Base-by-base conservation (phyloP, 345 rosid genomes). In the Salix purpurea region DNA sequence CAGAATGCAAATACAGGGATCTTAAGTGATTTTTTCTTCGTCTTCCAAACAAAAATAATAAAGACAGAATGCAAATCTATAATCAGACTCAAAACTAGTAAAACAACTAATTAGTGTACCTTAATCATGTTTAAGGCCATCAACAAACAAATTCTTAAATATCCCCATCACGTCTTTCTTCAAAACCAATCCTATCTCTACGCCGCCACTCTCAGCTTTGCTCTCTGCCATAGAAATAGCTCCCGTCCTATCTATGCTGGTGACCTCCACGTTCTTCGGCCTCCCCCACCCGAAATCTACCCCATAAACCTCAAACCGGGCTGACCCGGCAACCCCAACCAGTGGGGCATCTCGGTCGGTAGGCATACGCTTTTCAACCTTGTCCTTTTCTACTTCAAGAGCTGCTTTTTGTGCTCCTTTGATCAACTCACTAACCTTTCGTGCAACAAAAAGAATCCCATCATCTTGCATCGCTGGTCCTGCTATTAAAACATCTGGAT, bases 341-440 rank as follows among this genome's bases (percentile, higher is more conserved):
- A 9, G 9, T 1, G 19, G 5, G 4, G 1, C 50, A 46, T 1
- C 50, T 13, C 0, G 50, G 1, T 46, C 50, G 50, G 4, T 13
- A 3, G 50, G 5, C 18, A 13, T 13, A 12, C 1, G 18, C 26
- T 48, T 46, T 15, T 15, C 15, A 2, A 70, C 46, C 58, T 54
- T 39, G 37, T 67, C 76, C 58, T 75, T 75, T 11, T 70, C 78
- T 24, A 67, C 78, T 1, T 15, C 60, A 0, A 73, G 44, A 1
- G 39, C 67, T 6, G 30, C 52, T 60, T 62, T 69, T 42, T 62
- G 75, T 34, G 69, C 15, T 1, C 40, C 2, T 34, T 61, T 68
- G 28, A 79, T 68, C 40, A 40, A 2, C 66, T 69, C 23, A 37
- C 26, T 44, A 1, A 79, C 28, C 65, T 36, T 62, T 2, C 9